Evolutionary conservation across 208 protist species (phyloP), one percentile per base, ranked within the genome.

Genomic region (Willaertia magna): DNA sequence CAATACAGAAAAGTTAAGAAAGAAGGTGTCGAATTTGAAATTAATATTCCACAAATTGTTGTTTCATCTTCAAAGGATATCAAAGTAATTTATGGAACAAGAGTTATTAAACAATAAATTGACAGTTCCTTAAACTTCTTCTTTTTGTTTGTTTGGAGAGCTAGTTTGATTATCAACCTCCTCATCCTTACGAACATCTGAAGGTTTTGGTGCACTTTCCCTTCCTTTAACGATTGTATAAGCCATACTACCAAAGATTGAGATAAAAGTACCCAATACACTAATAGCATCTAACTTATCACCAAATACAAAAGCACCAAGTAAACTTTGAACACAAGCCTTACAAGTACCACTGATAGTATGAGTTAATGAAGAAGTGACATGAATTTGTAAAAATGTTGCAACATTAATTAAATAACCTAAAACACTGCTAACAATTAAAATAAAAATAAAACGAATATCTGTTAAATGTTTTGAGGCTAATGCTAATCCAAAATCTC

Each of bases 381-480:
- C 16, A 34, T 61, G 59, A 79, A 85, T 85, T 52, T 85, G 83
- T 9, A 85, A 30, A 26, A 43, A 85, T 4, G 40, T 44, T 18
- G 83, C 83, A 40, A 85, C 46, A 39, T 85, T 85, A 42, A 85
- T 85, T 30, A 85, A 79, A 39, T n/a, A 85, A 12, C 83, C 83
- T 9, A 51, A 48, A 40, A 85, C 0, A 67, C 42, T 26, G 18
- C 34, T 46, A 30, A 46, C 18, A 51, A 85, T 79, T 48, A 85
- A 46, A 30, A 67, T 46, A 6, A 75, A 42, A 22, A 43, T 48
- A 11, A 85, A 85, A 48, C 20, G 20, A 12, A 22, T 11, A 43
- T 76, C 34, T 0, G 0, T 12, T 26, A 85, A 12, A 46, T 44
- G 34, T 42, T 7, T 11, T 48, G 9, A 18, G 6, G 20, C 9